phyloP scores from a whole-genome alignment of 2,329 filamentous ascomycete species.

The Xylariaceae sp. region DNA sequence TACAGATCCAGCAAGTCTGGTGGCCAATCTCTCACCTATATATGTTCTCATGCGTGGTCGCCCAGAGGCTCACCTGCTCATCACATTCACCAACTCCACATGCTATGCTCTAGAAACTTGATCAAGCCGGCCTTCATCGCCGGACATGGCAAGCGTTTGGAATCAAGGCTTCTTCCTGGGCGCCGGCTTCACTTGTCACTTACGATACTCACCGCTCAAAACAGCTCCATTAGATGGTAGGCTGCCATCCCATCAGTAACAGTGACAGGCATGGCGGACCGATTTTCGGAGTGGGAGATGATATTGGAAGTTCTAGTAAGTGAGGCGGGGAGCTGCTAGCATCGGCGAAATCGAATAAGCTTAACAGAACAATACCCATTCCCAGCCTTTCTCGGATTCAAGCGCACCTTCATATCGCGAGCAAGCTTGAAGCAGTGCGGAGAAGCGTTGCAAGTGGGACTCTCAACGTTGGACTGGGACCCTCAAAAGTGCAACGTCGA shows the following conservation, averaged over 20 bases:
- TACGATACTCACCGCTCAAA: neutral
- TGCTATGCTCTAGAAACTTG: neutral
- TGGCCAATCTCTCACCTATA: neutral
- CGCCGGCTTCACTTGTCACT: neutral
- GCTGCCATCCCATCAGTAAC: neutral
- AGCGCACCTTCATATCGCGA: too few relatives aligned
- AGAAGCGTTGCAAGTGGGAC: too few relatives aligned
- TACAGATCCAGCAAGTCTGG: neutral
- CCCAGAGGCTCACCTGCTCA: neutral
- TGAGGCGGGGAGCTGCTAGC: too few relatives aligned
- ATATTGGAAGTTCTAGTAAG: too few relatives aligned
- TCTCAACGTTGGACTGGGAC: too few relatives aligned
- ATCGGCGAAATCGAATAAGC: too few relatives aligned
- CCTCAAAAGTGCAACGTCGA: too few relatives aligned
- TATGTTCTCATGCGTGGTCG: neutral
- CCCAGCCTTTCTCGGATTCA: too few relatives aligned
- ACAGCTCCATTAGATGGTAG: neutral
- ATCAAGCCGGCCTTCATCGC: neutral
- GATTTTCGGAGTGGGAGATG: too few relatives aligned
- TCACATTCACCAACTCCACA: neutral
- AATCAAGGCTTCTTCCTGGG: neutral
- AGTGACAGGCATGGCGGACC: too few relatives aligned
- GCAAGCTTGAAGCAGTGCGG: too few relatives aligned
- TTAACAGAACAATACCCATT: too few relatives aligned
- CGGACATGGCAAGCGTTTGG: neutral